Conservation (phyloP, 345 rosid genomes). For the Camelina hispida region DNA sequence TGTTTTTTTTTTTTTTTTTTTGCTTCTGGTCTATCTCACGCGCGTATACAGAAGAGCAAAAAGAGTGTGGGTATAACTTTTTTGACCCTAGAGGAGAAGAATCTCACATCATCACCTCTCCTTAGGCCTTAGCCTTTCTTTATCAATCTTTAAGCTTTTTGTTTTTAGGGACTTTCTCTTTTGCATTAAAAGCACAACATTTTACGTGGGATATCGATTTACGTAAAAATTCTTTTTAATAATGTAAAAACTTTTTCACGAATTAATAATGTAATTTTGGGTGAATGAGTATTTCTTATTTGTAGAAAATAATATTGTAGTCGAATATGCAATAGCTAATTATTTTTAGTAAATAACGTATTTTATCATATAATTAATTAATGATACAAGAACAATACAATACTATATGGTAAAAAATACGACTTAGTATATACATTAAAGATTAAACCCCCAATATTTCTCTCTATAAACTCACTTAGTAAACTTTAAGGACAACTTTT, state of each 20-base stretch:
- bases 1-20: slow-evolving; percentile 11
- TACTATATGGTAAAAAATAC: not conserved
- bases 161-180: slow-evolving; percentile 34
- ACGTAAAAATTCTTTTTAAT: slow-evolving; percentile 23
- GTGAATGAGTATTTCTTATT: no score
- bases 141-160: slow-evolving; percentile 48
- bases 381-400: not conserved
- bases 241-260: not conserved
- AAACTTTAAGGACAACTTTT: not conserved
- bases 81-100: slow-evolving; percentile 46
- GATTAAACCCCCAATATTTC: no score
- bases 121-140: slow-evolving; percentile 41
- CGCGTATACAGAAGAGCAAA: slow-evolving; percentile 22
- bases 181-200: slow-evolving; percentile 63
- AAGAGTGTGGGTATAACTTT: slow-evolving; percentile 31
- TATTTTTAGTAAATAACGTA: not conserved
- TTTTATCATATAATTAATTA: no score
- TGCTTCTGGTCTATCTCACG: not conserved
- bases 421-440: no score
- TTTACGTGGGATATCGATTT: slow-evolving; percentile 56
- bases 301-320: not conserved
- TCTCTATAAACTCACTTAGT: not conserved
- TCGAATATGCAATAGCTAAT: not conserved
- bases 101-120: slow-evolving; percentile 36
- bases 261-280: not conserved